Evolutionary conservation across 768 basidiomycete genomes (phyloP).

Genomic region (Scleroderma bovista): DNA sequence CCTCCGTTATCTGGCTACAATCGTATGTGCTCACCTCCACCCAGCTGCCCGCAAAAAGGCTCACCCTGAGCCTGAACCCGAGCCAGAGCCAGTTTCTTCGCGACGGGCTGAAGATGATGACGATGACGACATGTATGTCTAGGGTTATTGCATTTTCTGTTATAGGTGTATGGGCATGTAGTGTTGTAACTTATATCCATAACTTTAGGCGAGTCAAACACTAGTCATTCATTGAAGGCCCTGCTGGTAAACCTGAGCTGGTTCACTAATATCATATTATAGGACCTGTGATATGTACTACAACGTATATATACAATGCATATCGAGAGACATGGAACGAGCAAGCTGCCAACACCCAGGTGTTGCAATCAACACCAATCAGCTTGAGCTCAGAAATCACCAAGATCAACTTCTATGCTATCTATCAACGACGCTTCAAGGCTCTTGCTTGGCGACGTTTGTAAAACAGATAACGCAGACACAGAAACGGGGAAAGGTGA

Average conservation of each 20-base stretch:
- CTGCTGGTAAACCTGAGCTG: too few relatives aligned
- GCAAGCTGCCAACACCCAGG: not conserved
- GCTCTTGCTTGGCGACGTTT: conserved; percentile 31
- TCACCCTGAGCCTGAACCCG: conserved; percentile 7
- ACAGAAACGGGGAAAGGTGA: conserved; percentile 33
- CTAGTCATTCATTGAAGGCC: too few relatives aligned
- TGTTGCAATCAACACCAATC: too few relatives aligned
- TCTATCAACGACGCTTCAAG: conserved; percentile 58
- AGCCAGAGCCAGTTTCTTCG: conserved; percentile 7
- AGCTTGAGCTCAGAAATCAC: conserved; percentile 52
- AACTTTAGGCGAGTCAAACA: too few relatives aligned
- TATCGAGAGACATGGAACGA: too few relatives aligned
- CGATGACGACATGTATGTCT: conserved; percentile 23
- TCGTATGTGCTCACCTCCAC: not conserved
- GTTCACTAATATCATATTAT: too few relatives aligned
- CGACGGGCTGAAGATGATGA: conserved; percentile 9
- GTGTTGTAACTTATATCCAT: too few relatives aligned
- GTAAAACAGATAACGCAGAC: conserved; percentile 20
- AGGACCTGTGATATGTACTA: too few relatives aligned
- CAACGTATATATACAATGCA: too few relatives aligned
- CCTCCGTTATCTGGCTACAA: not conserved
- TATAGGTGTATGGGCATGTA: too few relatives aligned
- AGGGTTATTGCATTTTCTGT: not conserved
- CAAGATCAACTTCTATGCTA: conserved; percentile 69
- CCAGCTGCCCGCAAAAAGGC: conserved; percentile 28